A percentile compares a stretch with the other conserved stretches of the same genome.
Conservation (phyloP, 106 monocot genomes). For the Cymbidium sinense region DNA sequence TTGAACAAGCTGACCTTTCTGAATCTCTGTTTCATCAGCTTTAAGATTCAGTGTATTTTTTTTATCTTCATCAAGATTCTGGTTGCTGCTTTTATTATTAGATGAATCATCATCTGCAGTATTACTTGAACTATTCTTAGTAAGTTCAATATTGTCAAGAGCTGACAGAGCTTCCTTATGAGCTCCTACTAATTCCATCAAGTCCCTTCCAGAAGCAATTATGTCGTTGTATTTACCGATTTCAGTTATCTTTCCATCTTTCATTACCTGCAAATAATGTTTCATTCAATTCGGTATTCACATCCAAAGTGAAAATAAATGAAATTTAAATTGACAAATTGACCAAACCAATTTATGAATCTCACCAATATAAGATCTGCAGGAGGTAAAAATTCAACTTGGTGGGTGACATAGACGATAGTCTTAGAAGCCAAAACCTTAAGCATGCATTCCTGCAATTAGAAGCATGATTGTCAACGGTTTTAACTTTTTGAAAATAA, state of each 20-base stretch:
- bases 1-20: slow-evolving; percentile 69
- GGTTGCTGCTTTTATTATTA: slow-evolving; percentile 3
- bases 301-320: background rate
- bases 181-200: slow-evolving; percentile 82
- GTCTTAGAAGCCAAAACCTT: slow-evolving; percentile 70
- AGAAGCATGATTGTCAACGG: background rate
- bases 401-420: slow-evolving; percentile 88
- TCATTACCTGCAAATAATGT: slow-evolving; percentile 43
- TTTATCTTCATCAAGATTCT: slow-evolving; percentile 14
- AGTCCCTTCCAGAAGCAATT: slow-evolving; percentile 63
- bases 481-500: background rate
- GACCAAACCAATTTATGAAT: background rate
- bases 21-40: slow-evolving; percentile 20
- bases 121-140: slow-evolving; percentile 9
- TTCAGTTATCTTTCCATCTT: slow-evolving; percentile 75
- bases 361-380: slow-evolving; percentile 94
- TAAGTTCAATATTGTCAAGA: slow-evolving; percentile 32
- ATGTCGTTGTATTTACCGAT: slow-evolving; percentile 82
- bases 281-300: background rate
- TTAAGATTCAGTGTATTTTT: slow-evolving; percentile 34
- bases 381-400: slow-evolving; percentile 84
- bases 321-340: background rate
- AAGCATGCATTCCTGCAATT: slow-evolving; percentile 68
- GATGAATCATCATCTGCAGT: slow-evolving; percentile 6
- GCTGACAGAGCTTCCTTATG: slow-evolving; percentile 61